phyloP scores from a whole-genome alignment of 2,329 filamentous ascomycete genomes.

The Blumeria hordei region DNA sequence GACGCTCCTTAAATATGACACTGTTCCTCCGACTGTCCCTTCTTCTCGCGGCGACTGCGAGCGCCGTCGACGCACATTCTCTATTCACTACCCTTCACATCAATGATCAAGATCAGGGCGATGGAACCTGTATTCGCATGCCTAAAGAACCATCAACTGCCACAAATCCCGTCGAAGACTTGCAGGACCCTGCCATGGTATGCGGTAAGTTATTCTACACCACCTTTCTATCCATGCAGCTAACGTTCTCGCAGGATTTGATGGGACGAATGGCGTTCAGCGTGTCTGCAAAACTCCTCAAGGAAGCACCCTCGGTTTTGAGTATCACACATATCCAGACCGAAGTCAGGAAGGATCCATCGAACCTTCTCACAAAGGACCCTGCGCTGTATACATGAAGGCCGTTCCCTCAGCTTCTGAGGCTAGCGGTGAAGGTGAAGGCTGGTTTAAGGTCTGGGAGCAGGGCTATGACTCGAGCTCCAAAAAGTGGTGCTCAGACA shows the following conservation, averaged over 20 bases:
- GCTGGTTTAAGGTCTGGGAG: constrained; percentile 63
- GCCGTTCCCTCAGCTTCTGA: constrained; percentile 31
- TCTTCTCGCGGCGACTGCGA: constrained; percentile 5
- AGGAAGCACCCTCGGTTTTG: constrained; percentile 20
- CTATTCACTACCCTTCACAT: constrained; percentile 39
- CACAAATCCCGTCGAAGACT: constrained; percentile 30
- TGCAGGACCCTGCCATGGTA: constrained; percentile 39
- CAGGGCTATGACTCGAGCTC: constrained; percentile 34
- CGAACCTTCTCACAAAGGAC: constrained; percentile 37
- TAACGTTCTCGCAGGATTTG: constrained; percentile 16
- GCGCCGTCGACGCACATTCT: constrained; percentile 27
- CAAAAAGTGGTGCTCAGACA: constrained; percentile 44
- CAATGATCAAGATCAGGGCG: constrained; percentile 37
- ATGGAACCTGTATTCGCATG: constrained; percentile 49
- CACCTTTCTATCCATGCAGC: neutral
- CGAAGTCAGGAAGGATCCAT: constrained; percentile 28
- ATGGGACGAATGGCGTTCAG: constrained; percentile 23
- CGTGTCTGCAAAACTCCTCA: constrained; percentile 20
- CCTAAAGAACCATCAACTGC: constrained; percentile 25
- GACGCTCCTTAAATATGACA: too few species aligned
- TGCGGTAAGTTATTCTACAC: constrained; percentile 30
- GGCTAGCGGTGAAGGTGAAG: constrained; percentile 30
- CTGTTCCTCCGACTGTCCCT: too few species aligned
- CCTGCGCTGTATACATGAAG: constrained; percentile 53
- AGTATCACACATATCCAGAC: constrained; percentile 38